phyloP scores from a whole-genome alignment of 176 grass and related monocot species.

The Saccharum spontaneum region DNA sequence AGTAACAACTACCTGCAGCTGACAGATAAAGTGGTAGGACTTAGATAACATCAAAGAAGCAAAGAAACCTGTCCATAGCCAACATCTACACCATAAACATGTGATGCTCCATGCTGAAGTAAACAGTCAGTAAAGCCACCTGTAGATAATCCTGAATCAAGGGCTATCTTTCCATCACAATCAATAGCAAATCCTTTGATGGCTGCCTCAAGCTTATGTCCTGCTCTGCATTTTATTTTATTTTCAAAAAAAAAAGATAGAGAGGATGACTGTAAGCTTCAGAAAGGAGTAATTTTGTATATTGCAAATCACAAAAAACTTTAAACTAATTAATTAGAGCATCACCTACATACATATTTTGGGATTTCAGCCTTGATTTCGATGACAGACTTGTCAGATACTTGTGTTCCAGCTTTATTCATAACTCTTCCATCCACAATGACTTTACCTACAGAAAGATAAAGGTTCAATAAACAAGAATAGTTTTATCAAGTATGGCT shows the following conservation, averaged over 20 bases:
- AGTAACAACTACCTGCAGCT: neutral
- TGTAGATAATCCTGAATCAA: slow-evolving; percentile 98
- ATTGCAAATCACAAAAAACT: slow-evolving; percentile 13
- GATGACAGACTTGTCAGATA: slow-evolving; percentile 85
- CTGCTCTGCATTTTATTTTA: slow-evolving; percentile 63
- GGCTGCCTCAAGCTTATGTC: slow-evolving; percentile 97
- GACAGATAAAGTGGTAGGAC: neutral
- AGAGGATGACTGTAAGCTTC: slow-evolving; percentile 9
- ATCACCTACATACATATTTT: slow-evolving; percentile 99
- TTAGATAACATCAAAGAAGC: slow-evolving; percentile 16
- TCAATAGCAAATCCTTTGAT: slow-evolving; percentile 79
- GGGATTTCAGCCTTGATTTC: slow-evolving; percentile 91
- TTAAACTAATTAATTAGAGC: slow-evolving; percentile 43
- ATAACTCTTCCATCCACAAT: slow-evolving; percentile 88
- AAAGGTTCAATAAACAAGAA: slow-evolving; percentile 16
- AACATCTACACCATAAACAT: slow-evolving; percentile 97
- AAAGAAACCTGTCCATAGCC: slow-evolving; percentile 90
- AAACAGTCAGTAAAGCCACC: slow-evolving; percentile 96
- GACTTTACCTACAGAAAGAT: slow-evolving; percentile 74
- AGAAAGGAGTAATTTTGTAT: slow-evolving; percentile 2
- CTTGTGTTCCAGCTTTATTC: slow-evolving; percentile 89
- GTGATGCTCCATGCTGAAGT: slow-evolving; percentile 80
- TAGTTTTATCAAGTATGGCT: too few relatives aligned
- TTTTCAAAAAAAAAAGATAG: neutral
- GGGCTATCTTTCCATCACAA: slow-evolving; percentile 80